Conservation (phyloP, 2,329 filamentous ascomycete species). For the Diaporthe sp. region DNA sequence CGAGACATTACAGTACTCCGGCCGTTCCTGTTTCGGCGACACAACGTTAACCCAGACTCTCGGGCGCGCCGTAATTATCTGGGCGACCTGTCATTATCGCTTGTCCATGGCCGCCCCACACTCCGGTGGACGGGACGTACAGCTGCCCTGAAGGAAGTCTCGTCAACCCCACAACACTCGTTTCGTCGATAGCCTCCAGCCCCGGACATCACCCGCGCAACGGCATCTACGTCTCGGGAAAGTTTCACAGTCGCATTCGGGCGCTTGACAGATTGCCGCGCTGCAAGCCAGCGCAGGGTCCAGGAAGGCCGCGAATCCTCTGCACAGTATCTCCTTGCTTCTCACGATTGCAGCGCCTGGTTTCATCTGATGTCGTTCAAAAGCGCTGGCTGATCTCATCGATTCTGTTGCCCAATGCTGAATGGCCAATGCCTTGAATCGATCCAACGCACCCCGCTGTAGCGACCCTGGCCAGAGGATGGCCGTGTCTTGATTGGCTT, state of each 20-base stretch:
- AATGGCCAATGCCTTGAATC: not conserved
- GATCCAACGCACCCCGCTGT: not conserved
- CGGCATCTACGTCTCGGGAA: constrained; percentile 29
- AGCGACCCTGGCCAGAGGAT: not conserved
- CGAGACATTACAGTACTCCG: constrained; percentile 22
- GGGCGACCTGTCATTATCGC: constrained; percentile 22
- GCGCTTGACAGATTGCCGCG: constrained; percentile 34
- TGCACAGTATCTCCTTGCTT: not conserved
- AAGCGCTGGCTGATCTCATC: not conserved
- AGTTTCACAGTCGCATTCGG: constrained; percentile 31
- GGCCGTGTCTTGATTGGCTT: not conserved
- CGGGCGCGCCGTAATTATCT: constrained; percentile 34
- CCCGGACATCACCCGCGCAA: constrained; percentile 14
- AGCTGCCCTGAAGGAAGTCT: not conserved
- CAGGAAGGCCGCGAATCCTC: constrained; percentile 9
- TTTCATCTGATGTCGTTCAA: constrained; percentile 18
- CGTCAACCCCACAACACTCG: constrained; percentile 7
- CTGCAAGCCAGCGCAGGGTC: constrained; percentile 3
- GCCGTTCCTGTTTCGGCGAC: constrained; percentile 27
- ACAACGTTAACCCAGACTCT: constrained; percentile 18
- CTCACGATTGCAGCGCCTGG: not conserved
- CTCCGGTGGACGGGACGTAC: not conserved
- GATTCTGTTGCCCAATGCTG: not conserved
- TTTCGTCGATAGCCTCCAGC: constrained; percentile 23
- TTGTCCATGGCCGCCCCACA: constrained; percentile 18